These are phyloP conservation scores for Polyplosphaeria fusca DNA, from an alignment of 495 filamentous ascomycete genomes.

Conservation along the genomic window DNA sequence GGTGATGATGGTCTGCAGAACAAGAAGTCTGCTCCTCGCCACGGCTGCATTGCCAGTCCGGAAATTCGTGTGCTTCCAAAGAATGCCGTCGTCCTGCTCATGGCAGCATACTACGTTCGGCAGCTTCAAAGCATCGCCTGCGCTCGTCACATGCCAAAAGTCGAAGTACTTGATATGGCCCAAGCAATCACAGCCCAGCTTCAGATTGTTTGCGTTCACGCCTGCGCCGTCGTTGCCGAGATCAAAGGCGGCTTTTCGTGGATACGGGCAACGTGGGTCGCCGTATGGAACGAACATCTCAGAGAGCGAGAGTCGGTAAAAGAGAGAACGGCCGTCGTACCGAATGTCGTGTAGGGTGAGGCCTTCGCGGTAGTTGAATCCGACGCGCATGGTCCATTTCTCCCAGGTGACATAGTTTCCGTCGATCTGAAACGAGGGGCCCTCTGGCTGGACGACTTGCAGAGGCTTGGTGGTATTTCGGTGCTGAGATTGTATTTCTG, in stretches of 20 bases:
- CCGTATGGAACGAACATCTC: slow-evolving; percentile 71
- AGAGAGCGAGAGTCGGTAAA: slow-evolving; percentile 67
- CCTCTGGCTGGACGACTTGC: slow-evolving; percentile 36
- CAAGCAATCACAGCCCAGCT: slow-evolving; percentile 40
- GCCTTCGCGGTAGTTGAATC: slow-evolving; percentile 41
- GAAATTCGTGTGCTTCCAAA: slow-evolving; percentile 40
- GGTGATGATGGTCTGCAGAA: slow-evolving; percentile 38
- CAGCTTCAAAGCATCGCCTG: slow-evolving; percentile 24
- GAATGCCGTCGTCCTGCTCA: slow-evolving; percentile 38
- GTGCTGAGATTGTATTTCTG: neutral
- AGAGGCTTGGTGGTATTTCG: slow-evolving; percentile 24
- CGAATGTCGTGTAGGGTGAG: slow-evolving; percentile 46
- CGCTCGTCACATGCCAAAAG: slow-evolving; percentile 20
- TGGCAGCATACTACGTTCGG: slow-evolving; percentile 39
- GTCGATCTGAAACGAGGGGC: slow-evolving; percentile 32
- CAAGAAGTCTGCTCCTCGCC: slow-evolving; percentile 27
- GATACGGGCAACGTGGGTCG: slow-evolving; percentile 31
- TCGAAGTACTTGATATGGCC: slow-evolving; percentile 37
- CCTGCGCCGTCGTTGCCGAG: slow-evolving; percentile 37
- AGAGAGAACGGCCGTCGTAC: slow-evolving; percentile 63
- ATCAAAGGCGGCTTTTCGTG: slow-evolving; percentile 38
- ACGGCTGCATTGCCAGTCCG: slow-evolving; percentile 32
- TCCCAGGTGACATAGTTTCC: slow-evolving; percentile 37
- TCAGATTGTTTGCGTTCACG: slow-evolving; percentile 35
- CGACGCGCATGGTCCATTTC: slow-evolving; percentile 40